Evolutionary conservation across 805 yeast genomes (phyloP).

Genomic region (Yarrowia bubula): DNA sequence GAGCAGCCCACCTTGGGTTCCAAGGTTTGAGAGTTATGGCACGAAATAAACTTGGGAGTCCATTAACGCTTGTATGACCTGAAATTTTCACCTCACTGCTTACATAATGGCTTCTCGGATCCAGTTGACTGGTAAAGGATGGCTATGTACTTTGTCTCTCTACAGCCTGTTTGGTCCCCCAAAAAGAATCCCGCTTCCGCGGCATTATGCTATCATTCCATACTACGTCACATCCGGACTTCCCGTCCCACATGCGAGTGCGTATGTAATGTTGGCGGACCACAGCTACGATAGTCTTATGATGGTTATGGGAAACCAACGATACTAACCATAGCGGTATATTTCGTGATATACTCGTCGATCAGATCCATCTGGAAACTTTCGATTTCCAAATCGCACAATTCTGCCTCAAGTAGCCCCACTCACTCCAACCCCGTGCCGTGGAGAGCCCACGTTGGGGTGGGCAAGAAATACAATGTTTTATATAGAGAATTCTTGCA

Average conservation of each 20-base stretch:
- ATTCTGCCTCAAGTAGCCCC: not conserved
- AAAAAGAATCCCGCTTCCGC: not conserved
- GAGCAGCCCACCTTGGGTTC: not conserved
- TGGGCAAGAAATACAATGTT: not conserved
- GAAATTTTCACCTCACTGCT: not conserved
- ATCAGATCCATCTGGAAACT: not conserved
- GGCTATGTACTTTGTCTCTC: not conserved
- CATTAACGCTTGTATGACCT: not conserved
- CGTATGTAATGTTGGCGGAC: constrained; percentile 2
- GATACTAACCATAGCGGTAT: not conserved
- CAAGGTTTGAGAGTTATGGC: constrained; percentile 7
- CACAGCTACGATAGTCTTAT: not conserved
- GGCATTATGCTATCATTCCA: not conserved
- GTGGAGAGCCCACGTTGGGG: not conserved
- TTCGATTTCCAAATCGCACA: constrained; percentile 1
- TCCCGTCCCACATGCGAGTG: constrained; percentile 7
- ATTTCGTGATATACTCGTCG: not conserved
- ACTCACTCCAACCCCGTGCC: not conserved
- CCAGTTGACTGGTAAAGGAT: not conserved
- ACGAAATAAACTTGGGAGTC: not conserved
- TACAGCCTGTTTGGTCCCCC: not conserved
- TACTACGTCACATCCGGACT: constrained; percentile 8
- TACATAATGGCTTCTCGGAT: not conserved
- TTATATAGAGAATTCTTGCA: too few species aligned
- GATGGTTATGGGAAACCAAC: not conserved